These are phyloP conservation scores for Suillus paluster DNA, from an alignment of 768 basidiomycete genomes.

Conservation along the genomic window DNA sequence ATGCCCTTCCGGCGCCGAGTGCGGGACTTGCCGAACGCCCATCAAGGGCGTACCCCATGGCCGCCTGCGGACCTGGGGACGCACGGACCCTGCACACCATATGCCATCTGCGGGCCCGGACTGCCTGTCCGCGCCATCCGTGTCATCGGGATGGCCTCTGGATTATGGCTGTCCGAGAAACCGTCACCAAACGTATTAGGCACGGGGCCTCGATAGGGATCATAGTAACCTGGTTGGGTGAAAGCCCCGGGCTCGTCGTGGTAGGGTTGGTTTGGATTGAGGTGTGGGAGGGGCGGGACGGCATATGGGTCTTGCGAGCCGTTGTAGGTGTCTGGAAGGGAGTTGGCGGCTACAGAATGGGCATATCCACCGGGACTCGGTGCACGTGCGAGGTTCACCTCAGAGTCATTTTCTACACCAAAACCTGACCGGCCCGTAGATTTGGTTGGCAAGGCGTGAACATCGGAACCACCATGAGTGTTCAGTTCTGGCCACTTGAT, in stretches of 20 bases:
- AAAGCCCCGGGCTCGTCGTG: conserved; percentile 64
- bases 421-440: conserved; percentile 76
- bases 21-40: conserved; percentile 35
- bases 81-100: conserved; percentile 39
- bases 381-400: conserved; percentile 58
- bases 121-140: conserved; percentile 51
- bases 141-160: conserved; percentile 78
- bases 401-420: conserved; percentile 60
- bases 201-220: conserved; percentile 81
- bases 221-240: conserved; percentile 59
- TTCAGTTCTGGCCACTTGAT: conserved; percentile 94
- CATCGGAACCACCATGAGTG: conserved; percentile 53
- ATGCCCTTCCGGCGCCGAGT: conserved; percentile 37
- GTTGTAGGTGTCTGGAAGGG: conserved; percentile 44
- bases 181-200: conserved; percentile 63
- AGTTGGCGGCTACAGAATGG: conserved; percentile 49
- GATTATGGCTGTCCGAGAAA: conserved; percentile 31
- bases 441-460: conserved; percentile 69
- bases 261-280: conserved; percentile 80
- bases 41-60: conserved; percentile 38
- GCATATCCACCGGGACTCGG: conserved; percentile 51
- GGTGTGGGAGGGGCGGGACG: conserved; percentile 79
- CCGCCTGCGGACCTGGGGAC: conserved; percentile 49
- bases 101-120: conserved; percentile 48
- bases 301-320: conserved; percentile 71